Evolutionary conservation across 2,329 filamentous ascomycete genomes (phyloP), one percentile per base, ranked within the genome.

Genomic region (Beauveria brongniartii): DNA sequence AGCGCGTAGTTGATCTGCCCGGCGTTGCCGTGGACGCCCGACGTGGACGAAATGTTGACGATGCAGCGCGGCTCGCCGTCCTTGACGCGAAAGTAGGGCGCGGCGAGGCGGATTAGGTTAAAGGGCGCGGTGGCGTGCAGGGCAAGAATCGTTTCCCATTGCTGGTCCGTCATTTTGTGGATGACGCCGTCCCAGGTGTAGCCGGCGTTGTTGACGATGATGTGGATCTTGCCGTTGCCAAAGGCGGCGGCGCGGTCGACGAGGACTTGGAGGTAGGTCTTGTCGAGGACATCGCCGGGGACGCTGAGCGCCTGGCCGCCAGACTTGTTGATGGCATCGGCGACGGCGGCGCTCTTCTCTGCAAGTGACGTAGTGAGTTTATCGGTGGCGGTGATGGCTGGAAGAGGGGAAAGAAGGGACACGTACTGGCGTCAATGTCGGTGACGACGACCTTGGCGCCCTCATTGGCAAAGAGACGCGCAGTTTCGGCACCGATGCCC

Each of bases 121-220:
- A 96, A 96, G 12, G 92, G 92, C 2, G 89, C 91, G 14, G 90
- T 94, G 71, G 83, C 87, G 80, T 96, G 92, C 53, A 96, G 80
- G 24, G 87, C 85, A 34, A 96, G 77, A 72, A 96, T 96, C 55
- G 88, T 92, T 64, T 94, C 88, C 90, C 90, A 95, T 80, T 95
- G 91, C 77, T 90, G 90, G 78, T 95, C 90, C 18, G 87, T 89
- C 80, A 91, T 93, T 81, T 94, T 95, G 80, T 95, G 90, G 66
- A 95, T 91, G 44, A 95, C 91, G 7, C 88, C 92, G 73, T 96
- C 92, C 90, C 91, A 96, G 1, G 92, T 96, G 75, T 91, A 95
- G 47, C 91, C 91, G 0, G 91, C 92, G 72, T 96, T 96, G 75
- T 96, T 95, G 63, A 96, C 89, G 61, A 96, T 88, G 71, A 94